Base-by-base conservation (phyloP, 1,139 yeast species). In the Zygosaccharomyces sapae region DNA sequence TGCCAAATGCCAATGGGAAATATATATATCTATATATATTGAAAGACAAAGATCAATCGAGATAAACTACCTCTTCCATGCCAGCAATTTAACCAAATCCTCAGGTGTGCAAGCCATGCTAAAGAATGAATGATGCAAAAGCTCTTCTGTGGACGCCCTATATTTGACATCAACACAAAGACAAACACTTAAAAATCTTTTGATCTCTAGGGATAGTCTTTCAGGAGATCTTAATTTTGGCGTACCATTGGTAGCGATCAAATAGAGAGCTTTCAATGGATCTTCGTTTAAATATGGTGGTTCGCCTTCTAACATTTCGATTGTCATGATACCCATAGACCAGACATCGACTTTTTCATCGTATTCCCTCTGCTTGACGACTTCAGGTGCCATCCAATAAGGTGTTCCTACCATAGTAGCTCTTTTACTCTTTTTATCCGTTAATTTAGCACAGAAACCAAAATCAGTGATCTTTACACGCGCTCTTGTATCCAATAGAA, bases 371-470 rank as follows among this genome's bases (percentile, higher is more conserved):
- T 90, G 97, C 68, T 89, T 87, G 45, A 92, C 97, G 43, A 92
- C 97, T 70, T 92, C 98, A 3, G 98, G 98, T 0, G 98, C 98
- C 98, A 92, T 92, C 98, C 98, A 92, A 67, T 92, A 92, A 8
- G 98, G 98, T 0, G 98, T 92, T 34, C 98, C 98, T 4, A 90
- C 98, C 97, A 92, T 89, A 0, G 98, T 92, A 6, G 97, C 97
- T 54, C 98, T 79, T 68, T 92, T 92, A 54, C 85, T 85, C 69
- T 94, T 81, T 65, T 88, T 92, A 54, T 87, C 95, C 1, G 97
- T 92, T 57, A 92, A 75, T 67, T 89, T 89, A 22, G 98, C 98
- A 71, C 98, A 92, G 72, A 92, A 92, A 0, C 98, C 98, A 69
- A 92, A 92, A 71, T 92, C 98, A 3, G 98, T 92, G 52, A 92